phyloP scores from a whole-genome alignment of 225 moss, liverwort and hornwort genomes.

The Polytrichum formosum region DNA sequence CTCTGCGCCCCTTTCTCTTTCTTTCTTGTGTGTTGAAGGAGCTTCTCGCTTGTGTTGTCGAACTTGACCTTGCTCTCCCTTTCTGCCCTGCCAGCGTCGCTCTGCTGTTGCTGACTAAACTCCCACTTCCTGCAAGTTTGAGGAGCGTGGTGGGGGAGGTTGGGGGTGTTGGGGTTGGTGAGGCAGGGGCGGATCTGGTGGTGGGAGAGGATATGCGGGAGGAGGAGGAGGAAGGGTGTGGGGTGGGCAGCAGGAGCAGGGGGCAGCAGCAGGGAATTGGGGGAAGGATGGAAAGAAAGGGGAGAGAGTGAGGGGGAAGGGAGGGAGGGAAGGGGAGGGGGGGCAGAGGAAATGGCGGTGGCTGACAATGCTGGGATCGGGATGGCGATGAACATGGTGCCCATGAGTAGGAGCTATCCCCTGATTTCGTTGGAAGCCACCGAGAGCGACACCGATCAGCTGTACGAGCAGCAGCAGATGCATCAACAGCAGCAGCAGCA shows the following conservation, averaged over 20 bases:
- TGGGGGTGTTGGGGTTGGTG: background rate
- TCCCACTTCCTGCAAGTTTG: background rate
- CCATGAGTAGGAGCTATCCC: slow-evolving; percentile 64
- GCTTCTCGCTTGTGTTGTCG: too few relatives aligned
- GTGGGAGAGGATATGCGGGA: background rate
- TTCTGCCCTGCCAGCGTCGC: too few relatives aligned
- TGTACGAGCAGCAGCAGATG: slow-evolving; percentile 48
- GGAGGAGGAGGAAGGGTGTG: background rate
- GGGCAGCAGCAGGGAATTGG: background rate
- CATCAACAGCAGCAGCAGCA: slow-evolving; percentile 14
- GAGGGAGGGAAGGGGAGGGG: slow-evolving; percentile 11
- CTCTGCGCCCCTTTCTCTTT: too few relatives aligned
- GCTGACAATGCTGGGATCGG: slow-evolving; percentile 90
- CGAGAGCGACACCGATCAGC: slow-evolving; percentile 60
- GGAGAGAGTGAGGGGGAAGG: slow-evolving; percentile 7
- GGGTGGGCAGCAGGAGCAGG: background rate
- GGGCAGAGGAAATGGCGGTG: slow-evolving; percentile 58
- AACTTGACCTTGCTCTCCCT: too few relatives aligned
- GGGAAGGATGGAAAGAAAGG: slow-evolving; percentile 7
- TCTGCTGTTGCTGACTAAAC: too few relatives aligned
- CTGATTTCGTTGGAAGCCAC: slow-evolving; percentile 59
- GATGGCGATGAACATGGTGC: slow-evolving; percentile 69
- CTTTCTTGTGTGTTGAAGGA: too few relatives aligned
- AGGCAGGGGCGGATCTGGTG: background rate
- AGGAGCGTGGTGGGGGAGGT: background rate